Conservation (phyloP, 1,139 yeast genomes). For the Blastobotrys indianensis region DNA sequence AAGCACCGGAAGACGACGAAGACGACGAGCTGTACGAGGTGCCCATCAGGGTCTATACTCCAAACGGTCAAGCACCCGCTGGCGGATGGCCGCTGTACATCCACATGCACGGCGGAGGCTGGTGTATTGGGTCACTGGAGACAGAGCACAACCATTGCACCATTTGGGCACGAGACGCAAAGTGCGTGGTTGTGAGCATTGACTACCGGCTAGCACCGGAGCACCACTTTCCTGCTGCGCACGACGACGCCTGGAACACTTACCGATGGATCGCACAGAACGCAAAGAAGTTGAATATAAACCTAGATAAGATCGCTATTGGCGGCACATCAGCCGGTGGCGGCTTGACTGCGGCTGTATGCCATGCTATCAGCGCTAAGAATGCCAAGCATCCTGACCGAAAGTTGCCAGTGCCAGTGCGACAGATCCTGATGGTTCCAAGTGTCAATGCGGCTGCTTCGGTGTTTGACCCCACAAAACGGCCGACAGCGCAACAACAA, state of each 20-base stretch:
- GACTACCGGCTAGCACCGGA: slow-evolving; percentile 48
- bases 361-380: slow-evolving; percentile 27
- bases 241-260: slow-evolving; percentile 42
- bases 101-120: slow-evolving; percentile 11
- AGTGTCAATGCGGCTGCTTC: slow-evolving; percentile 1
- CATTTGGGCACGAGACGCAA: slow-evolving; percentile 4
- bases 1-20: neutral
- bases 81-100: slow-evolving; percentile 10
- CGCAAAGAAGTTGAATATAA: slow-evolving; percentile 28
- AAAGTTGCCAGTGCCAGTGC: slow-evolving; percentile 34
- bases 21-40: slow-evolving; percentile 3
- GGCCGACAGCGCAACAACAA: too few species aligned
- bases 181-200: slow-evolving; percentile 16
- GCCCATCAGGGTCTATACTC: slow-evolving; percentile 15
- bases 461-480: neutral
- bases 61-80: slow-evolving; percentile 5
- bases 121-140: slow-evolving; percentile 3
- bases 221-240: slow-evolving; percentile 44
- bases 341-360: slow-evolving; percentile 40
- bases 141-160: slow-evolving; percentile 7
- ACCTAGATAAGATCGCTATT: slow-evolving; percentile 36
- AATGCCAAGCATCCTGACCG: slow-evolving; percentile 23
- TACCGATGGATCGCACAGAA: slow-evolving; percentile 20
- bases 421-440: slow-evolving; percentile 43
- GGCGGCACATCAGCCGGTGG: slow-evolving; percentile 51